Percentiles rank a stretch among this genome's conserved stretches.
phyloP scores from a whole-genome alignment of 2,329 filamentous ascomycete species.

The Cytospora leucostoma region DNA sequence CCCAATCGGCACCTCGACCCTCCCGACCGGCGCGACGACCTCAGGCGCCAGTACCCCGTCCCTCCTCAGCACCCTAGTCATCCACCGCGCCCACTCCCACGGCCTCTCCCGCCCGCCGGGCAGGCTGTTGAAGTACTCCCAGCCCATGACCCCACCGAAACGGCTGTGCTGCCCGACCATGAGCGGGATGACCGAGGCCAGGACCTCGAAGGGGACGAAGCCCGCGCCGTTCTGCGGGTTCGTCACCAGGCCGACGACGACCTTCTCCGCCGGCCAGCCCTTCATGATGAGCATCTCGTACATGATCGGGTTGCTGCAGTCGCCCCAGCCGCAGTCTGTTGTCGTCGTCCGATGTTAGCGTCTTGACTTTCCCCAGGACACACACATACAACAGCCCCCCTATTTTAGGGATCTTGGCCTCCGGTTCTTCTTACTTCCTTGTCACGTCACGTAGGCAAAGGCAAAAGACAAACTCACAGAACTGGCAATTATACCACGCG shows the following conservation, averaged over 20 bases:
- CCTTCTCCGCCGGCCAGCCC: slow-evolving; percentile 67
- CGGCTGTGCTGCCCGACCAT: slow-evolving; percentile 59
- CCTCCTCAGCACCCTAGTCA: slow-evolving; percentile 49
- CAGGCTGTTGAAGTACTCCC: slow-evolving; percentile 80
- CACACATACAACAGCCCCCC: no score
- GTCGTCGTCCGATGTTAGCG: no score
- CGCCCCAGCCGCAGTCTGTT: slow-evolving; percentile 76
- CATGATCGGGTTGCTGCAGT: slow-evolving; percentile 53
- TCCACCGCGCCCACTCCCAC: slow-evolving; percentile 72
- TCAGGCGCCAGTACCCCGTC: slow-evolving; percentile 30
- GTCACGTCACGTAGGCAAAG: no score
- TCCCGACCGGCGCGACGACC: slow-evolving; percentile 23
- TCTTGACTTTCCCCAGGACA: no score
- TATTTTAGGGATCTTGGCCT: no score
- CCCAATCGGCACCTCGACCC: slow-evolving; percentile 8
- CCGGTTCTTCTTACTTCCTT: no score
- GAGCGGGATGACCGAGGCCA: slow-evolving; percentile 58
- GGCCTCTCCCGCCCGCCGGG: slow-evolving; percentile 60
- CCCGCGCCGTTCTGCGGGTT: slow-evolving; percentile 70
- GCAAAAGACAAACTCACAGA: no score
- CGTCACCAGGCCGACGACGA: slow-evolving; percentile 76
- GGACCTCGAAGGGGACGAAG: slow-evolving; percentile 60
- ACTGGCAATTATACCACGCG: slow-evolving; percentile 80
- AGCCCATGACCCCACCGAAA: slow-evolving; percentile 82
- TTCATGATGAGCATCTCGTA: slow-evolving; percentile 49